Conservation (phyloP, 495 filamentous ascomycete species). For the Penicillium bovifimosum region DNA sequence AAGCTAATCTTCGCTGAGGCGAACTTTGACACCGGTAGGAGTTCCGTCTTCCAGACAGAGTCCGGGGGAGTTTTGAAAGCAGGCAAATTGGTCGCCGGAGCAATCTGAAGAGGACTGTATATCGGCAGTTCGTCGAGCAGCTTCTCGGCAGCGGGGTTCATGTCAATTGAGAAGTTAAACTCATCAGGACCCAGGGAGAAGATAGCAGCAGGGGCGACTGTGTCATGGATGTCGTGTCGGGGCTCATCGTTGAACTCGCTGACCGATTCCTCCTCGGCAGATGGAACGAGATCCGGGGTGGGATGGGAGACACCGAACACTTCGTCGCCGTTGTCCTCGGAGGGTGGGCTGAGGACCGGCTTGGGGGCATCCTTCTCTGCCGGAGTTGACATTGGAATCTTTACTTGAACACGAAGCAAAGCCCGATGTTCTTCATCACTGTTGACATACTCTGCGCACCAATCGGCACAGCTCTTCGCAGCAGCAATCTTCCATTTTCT, state of each 20-base stretch:
- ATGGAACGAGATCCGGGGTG: constrained; percentile 68
- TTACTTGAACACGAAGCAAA: constrained; percentile 59
- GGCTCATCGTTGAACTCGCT: constrained; percentile 47
- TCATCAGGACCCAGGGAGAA: constrained; percentile 79
- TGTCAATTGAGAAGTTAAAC: constrained; percentile 70
- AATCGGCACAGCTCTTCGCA: constrained; percentile 68
- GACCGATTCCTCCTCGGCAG: constrained; percentile 52
- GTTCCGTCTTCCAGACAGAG: constrained; percentile 64
- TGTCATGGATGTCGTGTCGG: constrained; percentile 34
- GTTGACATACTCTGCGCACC: constrained; percentile 75
- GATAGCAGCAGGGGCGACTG: constrained; percentile 61
- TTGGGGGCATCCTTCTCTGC: constrained; percentile 18
- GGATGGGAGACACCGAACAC: constrained; percentile 39
- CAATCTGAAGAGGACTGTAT: constrained; percentile 60
- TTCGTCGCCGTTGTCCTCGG: constrained; percentile 33
- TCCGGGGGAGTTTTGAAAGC: constrained; percentile 57
- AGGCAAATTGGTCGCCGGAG: constrained; percentile 50
- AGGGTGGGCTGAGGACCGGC: constrained; percentile 19
- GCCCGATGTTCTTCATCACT: constrained; percentile 55
- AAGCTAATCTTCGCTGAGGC: constrained; percentile 74
- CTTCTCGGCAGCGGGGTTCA: constrained; percentile 70
- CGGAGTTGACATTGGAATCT: constrained; percentile 23
- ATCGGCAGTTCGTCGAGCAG: constrained; percentile 81
- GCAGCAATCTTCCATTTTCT: constrained; percentile 85
- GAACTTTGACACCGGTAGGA: constrained; percentile 83